A percentile compares a stretch with the other conserved stretches of the same genome.
Conservation (phyloP, 495 filamentous ascomycete genomes). For the Aspergillus diversus region DNA sequence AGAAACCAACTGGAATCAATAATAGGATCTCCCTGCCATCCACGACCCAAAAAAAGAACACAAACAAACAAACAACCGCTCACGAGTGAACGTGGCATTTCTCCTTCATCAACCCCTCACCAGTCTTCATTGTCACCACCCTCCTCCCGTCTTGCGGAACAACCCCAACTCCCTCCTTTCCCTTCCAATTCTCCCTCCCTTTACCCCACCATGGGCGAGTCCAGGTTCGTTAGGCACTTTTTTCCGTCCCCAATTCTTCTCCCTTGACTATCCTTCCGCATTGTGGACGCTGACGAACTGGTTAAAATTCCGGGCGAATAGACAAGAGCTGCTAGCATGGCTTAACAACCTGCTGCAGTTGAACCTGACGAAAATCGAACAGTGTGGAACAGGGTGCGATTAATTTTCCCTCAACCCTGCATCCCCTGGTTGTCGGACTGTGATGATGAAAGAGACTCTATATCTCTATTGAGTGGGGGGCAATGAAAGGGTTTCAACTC, state of each 20-base stretch:
- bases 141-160: neutral
- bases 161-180: constrained; percentile 6
- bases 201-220: constrained; percentile 60
- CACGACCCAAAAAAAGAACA: constrained; percentile 2
- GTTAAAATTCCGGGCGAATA: constrained; percentile 35
- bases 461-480: neutral
- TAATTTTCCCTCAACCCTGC: constrained; percentile 24
- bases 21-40: constrained; percentile 31
- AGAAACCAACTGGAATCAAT: constrained; percentile 52
- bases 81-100: neutral
- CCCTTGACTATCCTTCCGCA: neutral
- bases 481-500: neutral
- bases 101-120: neutral
- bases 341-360: constrained; percentile 96
- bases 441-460: neutral
- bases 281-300: constrained; percentile 7
- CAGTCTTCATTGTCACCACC: constrained; percentile 5
- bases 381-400: constrained; percentile 96
- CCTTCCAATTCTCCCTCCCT: constrained; percentile 7
- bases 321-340: constrained; percentile 97
- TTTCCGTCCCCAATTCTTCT: neutral
- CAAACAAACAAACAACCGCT: constrained; percentile 30
- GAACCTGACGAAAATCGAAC: constrained; percentile 97
- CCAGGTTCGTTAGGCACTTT: constrained; percentile 44
- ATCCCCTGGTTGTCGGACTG: neutral